A percentile compares a stretch with the other conserved stretches of the same genome.
These are phyloP conservation scores for Aspergillus bombycis DNA, from an alignment of 2,329 filamentous ascomycete species.

Conservation along the genomic window DNA sequence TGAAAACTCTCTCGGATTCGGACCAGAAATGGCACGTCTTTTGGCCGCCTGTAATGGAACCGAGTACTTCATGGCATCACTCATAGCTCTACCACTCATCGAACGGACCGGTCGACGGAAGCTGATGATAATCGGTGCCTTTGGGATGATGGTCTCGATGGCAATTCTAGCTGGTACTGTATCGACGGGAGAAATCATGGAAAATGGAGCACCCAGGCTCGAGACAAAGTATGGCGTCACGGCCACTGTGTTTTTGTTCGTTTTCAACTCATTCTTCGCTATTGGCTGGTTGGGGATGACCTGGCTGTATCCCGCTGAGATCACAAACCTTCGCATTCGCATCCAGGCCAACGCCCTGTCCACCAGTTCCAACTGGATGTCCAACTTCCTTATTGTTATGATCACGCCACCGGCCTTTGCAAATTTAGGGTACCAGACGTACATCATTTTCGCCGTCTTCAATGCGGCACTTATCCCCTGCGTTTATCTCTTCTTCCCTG, in stretches of 20 bases:
- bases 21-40: constrained; percentile 7
- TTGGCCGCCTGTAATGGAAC: constrained; percentile 30
- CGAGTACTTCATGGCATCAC: constrained; percentile 26
- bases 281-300: constrained; percentile 65
- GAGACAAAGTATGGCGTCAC: constrained; percentile 9
- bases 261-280: constrained; percentile 69
- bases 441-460: constrained; percentile 59
- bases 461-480: constrained; percentile 58
- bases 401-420: constrained; percentile 64
- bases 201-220: constrained; percentile 5
- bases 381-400: constrained; percentile 68
- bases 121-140: constrained; percentile 32
- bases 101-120: constrained; percentile 45
- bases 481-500: constrained; percentile 63
- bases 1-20: constrained; percentile 12
- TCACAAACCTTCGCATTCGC: constrained; percentile 58
- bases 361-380: constrained; percentile 60
- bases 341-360: constrained; percentile 65
- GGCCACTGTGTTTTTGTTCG: constrained; percentile 52
- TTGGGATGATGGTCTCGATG: constrained; percentile 12
- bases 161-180: constrained; percentile 5
- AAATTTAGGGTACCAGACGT: constrained; percentile 59
- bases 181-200: not conserved
- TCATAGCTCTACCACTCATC: constrained; percentile 26
- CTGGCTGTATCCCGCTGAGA: constrained; percentile 54